phyloP scores from a whole-genome alignment of 1,139 yeast genomes.

The Suhomyces taliae region DNA sequence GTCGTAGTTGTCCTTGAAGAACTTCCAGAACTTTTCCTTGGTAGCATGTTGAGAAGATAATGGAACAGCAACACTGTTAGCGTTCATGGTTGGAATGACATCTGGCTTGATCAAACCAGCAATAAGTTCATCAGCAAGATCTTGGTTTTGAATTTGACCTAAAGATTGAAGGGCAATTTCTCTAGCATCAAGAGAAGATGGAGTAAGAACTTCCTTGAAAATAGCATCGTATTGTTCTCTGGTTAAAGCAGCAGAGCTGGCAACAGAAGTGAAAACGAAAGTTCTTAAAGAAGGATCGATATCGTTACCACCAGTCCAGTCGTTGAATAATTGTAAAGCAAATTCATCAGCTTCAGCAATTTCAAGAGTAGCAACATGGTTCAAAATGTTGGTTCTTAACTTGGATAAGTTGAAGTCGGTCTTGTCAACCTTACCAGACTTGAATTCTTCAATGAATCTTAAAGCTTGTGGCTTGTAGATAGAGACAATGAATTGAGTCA shows the following conservation, averaged over 20 bases:
- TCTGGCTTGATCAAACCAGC: slow-evolving; percentile 39
- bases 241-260: slow-evolving; percentile 42
- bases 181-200: slow-evolving; percentile 63
- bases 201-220: slow-evolving; percentile 50
- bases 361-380: slow-evolving; percentile 51
- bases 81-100: slow-evolving; percentile 68
- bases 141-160: slow-evolving; percentile 51
- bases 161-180: slow-evolving; percentile 65
- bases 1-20: slow-evolving; percentile 54
- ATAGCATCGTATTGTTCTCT: slow-evolving; percentile 49
- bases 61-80: slow-evolving; percentile 56
- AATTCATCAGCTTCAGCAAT: slow-evolving; percentile 48
- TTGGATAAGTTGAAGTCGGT: slow-evolving; percentile 47
- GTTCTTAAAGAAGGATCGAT: slow-evolving; percentile 58
- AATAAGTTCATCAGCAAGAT: slow-evolving; percentile 39
- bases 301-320: slow-evolving; percentile 32
- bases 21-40: slow-evolving; percentile 55
- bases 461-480: slow-evolving; percentile 43
- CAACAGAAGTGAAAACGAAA: slow-evolving; percentile 52
- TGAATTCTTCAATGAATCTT: slow-evolving; percentile 27
- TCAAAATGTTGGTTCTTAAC: slow-evolving; percentile 52
- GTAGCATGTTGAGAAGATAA: slow-evolving; percentile 52
- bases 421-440: slow-evolving; percentile 18
- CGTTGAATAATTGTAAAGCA: slow-evolving; percentile 43
- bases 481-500: slow-evolving; percentile 41